These are phyloP conservation scores for Fusarium nurragi DNA, from an alignment of 2,329 filamentous ascomycete species.

Conservation along the genomic window DNA sequence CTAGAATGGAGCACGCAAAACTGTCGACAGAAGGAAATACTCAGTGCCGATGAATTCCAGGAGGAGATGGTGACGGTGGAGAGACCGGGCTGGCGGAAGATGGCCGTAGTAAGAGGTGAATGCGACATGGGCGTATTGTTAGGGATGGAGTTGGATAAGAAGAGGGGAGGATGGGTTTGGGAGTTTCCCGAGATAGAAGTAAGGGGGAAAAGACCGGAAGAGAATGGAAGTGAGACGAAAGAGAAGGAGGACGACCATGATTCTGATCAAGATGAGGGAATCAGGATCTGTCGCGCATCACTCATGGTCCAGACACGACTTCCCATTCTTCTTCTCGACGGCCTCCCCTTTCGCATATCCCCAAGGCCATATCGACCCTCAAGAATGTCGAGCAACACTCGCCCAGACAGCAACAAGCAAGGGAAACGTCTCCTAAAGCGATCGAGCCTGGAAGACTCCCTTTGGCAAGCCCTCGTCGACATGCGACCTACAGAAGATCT, in stretches of 20 bases:
- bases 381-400: conserved; percentile 4
- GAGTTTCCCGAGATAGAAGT: conserved; percentile 39
- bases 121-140: conserved; percentile 32
- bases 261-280: conserved; percentile 17
- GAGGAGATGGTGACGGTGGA: conserved; percentile 32
- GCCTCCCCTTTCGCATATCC: conserved; percentile 21
- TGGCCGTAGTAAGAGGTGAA: conserved; percentile 39
- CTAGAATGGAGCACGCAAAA: conserved; percentile 41
- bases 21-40: conserved; percentile 32
- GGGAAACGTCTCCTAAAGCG: conserved; percentile 1
- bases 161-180: conserved; percentile 35
- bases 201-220: not conserved
- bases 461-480: conserved; percentile 34
- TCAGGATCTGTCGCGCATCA: conserved; percentile 39
- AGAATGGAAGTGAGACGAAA: not conserved
- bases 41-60: conserved; percentile 28
- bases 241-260: not conserved
- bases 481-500: conserved; percentile 24
- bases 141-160: conserved; percentile 31
- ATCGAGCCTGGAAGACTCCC: conserved; percentile 34
- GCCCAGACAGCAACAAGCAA: not conserved
- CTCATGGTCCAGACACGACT: conserved; percentile 34
- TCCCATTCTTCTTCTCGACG: conserved; percentile 39
- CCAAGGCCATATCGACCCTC: conserved; percentile 7
- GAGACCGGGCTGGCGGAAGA: conserved; percentile 31